A percentile compares a stretch with the other conserved stretches of the same genome.
These are phyloP conservation scores for Diaporthe amygdali DNA, from an alignment of 2,329 filamentous ascomycete genomes.

Conservation along the genomic window DNA sequence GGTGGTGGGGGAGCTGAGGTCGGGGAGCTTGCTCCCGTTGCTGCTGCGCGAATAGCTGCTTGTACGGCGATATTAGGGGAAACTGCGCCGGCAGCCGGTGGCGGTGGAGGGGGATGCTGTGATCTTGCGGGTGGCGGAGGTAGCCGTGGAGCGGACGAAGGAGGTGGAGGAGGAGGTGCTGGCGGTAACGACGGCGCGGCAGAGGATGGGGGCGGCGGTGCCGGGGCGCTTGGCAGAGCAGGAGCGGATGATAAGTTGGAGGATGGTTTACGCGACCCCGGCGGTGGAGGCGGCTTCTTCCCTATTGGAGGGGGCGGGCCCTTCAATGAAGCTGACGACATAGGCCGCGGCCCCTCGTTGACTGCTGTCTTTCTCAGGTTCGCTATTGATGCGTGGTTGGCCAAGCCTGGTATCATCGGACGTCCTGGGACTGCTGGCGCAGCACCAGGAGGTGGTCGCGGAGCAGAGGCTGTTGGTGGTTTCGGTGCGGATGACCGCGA, in stretches of 20 bases:
- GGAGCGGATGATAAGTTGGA: constrained; percentile 41
- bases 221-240: constrained; percentile 36
- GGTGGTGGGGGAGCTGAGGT: constrained; percentile 42
- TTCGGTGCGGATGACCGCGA: constrained; percentile 56
- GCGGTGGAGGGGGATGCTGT: constrained; percentile 36
- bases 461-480: constrained; percentile 58
- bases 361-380: constrained; percentile 64
- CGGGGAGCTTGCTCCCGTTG: constrained; percentile 31
- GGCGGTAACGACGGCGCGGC: constrained; percentile 46
- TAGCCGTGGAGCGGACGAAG: constrained; percentile 47
- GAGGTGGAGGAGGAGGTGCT: constrained; percentile 51
- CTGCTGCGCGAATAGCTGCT: constrained; percentile 44
- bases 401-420: constrained; percentile 54
- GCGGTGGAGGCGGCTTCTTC: constrained; percentile 74
- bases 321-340: constrained; percentile 64
- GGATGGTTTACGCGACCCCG: constrained; percentile 64
- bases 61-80: constrained; percentile 44
- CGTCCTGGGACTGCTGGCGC: constrained; percentile 65
- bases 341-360: constrained; percentile 57
- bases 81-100: constrained; percentile 26
- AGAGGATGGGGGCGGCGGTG: constrained; percentile 45
- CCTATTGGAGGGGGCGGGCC: constrained; percentile 80
- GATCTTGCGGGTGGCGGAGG: constrained; percentile 40
- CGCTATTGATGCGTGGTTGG: constrained; percentile 59
- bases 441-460: constrained; percentile 63